Conservation (phyloP, 225 moss, liverwort and hornwort species). For the Anthoceros angustus region DNA sequence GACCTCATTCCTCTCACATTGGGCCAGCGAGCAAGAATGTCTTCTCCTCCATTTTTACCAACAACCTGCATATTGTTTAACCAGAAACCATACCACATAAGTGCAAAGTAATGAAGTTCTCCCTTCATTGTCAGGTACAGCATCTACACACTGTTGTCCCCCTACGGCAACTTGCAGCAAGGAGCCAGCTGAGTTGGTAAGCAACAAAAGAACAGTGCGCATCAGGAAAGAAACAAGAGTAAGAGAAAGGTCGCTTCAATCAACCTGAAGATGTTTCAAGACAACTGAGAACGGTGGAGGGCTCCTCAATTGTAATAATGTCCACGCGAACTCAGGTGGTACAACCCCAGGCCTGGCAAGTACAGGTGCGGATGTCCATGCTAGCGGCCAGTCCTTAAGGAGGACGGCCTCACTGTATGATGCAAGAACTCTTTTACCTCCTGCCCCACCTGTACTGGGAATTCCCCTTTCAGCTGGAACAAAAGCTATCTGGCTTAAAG, state of each 20-base stretch:
- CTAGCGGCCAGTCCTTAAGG: conserved; percentile 68
- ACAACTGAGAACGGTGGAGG: conserved; percentile 63
- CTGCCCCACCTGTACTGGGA: conserved; percentile 42
- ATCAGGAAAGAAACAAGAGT: neutral
- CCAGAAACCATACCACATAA: conserved; percentile 2
- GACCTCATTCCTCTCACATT: conserved; percentile 73
- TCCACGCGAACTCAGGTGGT: conserved; percentile 76
- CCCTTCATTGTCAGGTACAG: no score
- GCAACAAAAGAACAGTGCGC: no score
- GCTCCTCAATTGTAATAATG: conserved; percentile 43
- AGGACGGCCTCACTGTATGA: conserved; percentile 57
- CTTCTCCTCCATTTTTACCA: conserved; percentile 73
- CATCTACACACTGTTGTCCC: no score
- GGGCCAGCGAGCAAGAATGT: conserved; percentile 68
- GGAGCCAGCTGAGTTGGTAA: no score
- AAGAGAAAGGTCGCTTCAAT: neutral
- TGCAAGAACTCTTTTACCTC: conserved; percentile 51
- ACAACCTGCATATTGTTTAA: conserved; percentile 29
- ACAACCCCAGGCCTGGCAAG: conserved; percentile 45
- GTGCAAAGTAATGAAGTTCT: neutral
- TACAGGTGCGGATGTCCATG: conserved; percentile 71
- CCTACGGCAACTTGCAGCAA: neutral
- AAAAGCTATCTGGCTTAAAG: conserved; percentile 53
- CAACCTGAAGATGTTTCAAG: conserved; percentile 64
- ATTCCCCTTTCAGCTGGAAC: conserved; percentile 73